These are phyloP conservation scores for Neurospora sp. DNA, from an alignment of 2,329 filamentous ascomycete genomes.

Conservation along the genomic window DNA sequence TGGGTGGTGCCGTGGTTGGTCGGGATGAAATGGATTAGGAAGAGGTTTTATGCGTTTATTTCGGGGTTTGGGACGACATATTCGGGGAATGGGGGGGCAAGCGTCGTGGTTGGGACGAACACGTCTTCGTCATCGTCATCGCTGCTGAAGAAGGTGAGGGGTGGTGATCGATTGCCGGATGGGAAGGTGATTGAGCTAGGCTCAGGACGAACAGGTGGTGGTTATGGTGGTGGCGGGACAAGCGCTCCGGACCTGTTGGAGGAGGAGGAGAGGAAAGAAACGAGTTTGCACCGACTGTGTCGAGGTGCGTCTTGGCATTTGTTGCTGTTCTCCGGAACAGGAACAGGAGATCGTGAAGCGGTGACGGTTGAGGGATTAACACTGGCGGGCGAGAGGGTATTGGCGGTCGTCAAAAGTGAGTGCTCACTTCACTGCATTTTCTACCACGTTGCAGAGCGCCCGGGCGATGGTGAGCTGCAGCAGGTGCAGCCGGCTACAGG, in stretches of 20 bases:
- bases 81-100: slow-evolving; percentile 15
- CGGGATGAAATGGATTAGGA: slow-evolving; percentile 12
- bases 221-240: not conserved
- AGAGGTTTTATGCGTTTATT: slow-evolving; percentile 24
- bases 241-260: not conserved
- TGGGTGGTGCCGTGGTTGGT: slow-evolving; percentile 28
- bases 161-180: slow-evolving; percentile 37
- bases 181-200: slow-evolving; percentile 16
- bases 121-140: slow-evolving; percentile 15
- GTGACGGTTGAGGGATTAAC: slow-evolving; percentile 12
- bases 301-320: slow-evolving; percentile 20
- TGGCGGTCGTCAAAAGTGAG: slow-evolving; percentile 8
- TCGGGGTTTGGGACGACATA: slow-evolving; percentile 32
- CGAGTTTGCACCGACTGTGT: slow-evolving; percentile 19
- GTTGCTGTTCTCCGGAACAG: slow-evolving; percentile 23
- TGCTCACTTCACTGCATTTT: slow-evolving; percentile 12
- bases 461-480: not conserved
- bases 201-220: not conserved
- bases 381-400: slow-evolving; percentile 8
- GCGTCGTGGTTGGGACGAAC: slow-evolving; percentile 11
- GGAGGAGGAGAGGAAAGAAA: slow-evolving; percentile 7
- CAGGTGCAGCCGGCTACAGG: not conserved
- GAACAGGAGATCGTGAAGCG: not conserved
- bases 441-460: not conserved
- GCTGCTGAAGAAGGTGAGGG: slow-evolving; percentile 27